Evolutionary conservation across 2,329 filamentous ascomycete genomes (phyloP).

Genomic region (Cordyceps militaris): DNA sequence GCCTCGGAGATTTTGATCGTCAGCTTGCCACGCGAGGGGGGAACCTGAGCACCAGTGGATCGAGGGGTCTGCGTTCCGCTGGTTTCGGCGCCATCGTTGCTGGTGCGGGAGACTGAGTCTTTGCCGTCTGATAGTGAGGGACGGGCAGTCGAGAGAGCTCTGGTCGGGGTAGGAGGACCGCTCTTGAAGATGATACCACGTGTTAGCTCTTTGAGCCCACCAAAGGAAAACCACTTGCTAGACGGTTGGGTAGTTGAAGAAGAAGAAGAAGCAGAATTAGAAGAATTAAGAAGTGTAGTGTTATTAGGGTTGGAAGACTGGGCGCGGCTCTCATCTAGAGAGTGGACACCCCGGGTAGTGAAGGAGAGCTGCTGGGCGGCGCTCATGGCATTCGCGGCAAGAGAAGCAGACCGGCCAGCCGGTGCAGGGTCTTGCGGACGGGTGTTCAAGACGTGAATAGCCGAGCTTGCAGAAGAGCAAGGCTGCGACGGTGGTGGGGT

Average conservation of each 20-base stretch:
- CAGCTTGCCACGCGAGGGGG: constrained; percentile 75
- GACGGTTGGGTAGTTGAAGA: constrained; percentile 32
- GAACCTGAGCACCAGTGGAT: constrained; percentile 53
- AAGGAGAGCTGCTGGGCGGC: constrained; percentile 9
- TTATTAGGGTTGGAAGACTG: constrained; percentile 12
- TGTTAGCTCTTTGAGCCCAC: constrained; percentile 83
- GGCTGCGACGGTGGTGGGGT: constrained; percentile 50
- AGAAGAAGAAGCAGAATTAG: constrained; percentile 33
- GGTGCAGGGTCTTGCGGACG: constrained; percentile 1
- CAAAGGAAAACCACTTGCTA: constrained; percentile 55
- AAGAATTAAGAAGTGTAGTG: constrained; percentile 42
- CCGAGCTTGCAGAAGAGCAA: constrained; percentile 30
- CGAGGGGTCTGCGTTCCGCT: constrained; percentile 48
- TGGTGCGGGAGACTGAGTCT: constrained; percentile 30
- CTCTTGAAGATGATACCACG: constrained; percentile 70
- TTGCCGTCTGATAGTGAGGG: constrained; percentile 43
- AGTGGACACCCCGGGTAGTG: constrained; percentile 7
- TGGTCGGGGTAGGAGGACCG: constrained; percentile 82
- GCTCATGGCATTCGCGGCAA: constrained; percentile 4
- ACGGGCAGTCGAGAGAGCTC: constrained; percentile 65
- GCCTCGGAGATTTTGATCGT: constrained; percentile 85
- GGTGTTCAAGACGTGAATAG: constrained; percentile 1
- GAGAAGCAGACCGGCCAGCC: constrained; percentile 10
- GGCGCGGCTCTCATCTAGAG: constrained; percentile 9
- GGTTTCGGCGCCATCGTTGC: constrained; percentile 36